Conservation (phyloP, 495 filamentous ascomycete genomes). For the Niebla homalea region DNA sequence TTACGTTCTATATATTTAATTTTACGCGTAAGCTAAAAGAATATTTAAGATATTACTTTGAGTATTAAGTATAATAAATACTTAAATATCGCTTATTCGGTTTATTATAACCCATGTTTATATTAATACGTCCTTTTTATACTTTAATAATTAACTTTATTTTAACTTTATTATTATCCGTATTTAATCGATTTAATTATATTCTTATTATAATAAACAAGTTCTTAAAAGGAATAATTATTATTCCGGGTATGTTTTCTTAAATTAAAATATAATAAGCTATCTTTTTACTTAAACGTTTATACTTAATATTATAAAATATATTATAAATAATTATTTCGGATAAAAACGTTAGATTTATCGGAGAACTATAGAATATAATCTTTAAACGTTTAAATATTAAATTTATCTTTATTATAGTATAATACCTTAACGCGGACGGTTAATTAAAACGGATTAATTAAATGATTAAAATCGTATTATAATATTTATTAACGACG, state of each 20-base stretch:
- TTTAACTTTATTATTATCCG: not conserved
- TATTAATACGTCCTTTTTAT: not conserved
- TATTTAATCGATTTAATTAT: no score
- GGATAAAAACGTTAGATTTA: not conserved
- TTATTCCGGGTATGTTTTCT: not conserved
- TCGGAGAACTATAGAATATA: not conserved
- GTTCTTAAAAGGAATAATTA: not conserved
- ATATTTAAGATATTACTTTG: not conserved
- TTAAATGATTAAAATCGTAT: no score
- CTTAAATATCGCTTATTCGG: not conserved
- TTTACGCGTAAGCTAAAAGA: not conserved
- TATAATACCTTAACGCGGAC: no score
- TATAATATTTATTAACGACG: no score
- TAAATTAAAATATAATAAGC: not conserved
- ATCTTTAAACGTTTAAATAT: not conserved
- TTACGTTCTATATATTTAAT: no score
- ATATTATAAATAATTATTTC: not conserved
- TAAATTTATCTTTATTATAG: not conserved
- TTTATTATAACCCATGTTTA: not conserved
- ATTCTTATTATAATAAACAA: not conserved
- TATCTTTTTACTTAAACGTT: not conserved
- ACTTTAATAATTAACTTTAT: no score
- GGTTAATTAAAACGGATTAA: no score
- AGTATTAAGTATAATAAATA: not conserved
- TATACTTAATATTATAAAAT: not conserved